Base-by-base conservation (phyloP, 345 rosid genomes). In the Aegle marmelos region DNA sequence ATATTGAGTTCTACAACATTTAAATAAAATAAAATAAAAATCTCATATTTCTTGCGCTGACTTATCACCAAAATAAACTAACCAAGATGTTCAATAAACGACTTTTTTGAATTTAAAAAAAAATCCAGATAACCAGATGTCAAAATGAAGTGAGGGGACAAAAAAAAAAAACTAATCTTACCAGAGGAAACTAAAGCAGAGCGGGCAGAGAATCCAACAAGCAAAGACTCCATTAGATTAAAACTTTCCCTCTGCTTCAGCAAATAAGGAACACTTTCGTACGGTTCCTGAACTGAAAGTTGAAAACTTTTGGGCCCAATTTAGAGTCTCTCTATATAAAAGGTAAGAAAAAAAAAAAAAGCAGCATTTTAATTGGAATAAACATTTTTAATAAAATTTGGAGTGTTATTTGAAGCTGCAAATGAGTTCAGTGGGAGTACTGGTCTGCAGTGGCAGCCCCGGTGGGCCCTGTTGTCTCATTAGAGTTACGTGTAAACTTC, bases 211-310 rank as follows among this genome's bases (percentile, higher is more conserved):
- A 80, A 78, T 57, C 79, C 85, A 75, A 70, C 83, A 83, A 88
- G 84, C 70, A 88, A 71, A 83, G 96, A 83, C 86, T 85, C 92
- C 98, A 94, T 94, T 50, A 34, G 58, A n/a, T 72, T 59, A 31
- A 74, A 30, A 7, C 74, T 36, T 62, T 54, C 34, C 53, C 37
- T 71, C 60, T 34, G 22, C 39, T 54, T 13, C 56, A 48, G 36
- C 27, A 37, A 37, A 17, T 6, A 0, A 27, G 48, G 1, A 68
- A 76, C 59, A 19, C 1, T 45, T n/a, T 14, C n/a, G 36, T 22
- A 11, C 34, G 17, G 21, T 45, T 67, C 28, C 11, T 67, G 17
- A 67, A 67, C 30, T 22, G 17, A 66, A 63, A 67, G 70, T 53
- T 17, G n/a, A 65, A 39, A 65, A 31, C 10, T 13, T 3, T 19